Conservation (phyloP, 371 early-diverging fungal genomes). For the Syncephalastrum sp. region DNA sequence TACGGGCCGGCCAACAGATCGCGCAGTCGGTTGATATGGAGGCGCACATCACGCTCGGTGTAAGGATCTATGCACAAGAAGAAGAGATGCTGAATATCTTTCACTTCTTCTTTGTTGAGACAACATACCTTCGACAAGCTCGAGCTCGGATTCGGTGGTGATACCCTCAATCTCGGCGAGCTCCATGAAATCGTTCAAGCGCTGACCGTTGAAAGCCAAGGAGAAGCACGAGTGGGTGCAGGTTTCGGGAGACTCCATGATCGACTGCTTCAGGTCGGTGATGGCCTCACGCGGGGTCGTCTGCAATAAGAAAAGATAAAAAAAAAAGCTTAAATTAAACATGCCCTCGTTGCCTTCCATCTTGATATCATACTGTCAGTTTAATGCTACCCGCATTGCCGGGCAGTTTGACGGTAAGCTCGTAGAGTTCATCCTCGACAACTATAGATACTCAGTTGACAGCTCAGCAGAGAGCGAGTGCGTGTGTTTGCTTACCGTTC, state of each 20-base stretch:
- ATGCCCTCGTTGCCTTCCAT: conserved; percentile 1
- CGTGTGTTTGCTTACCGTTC: conserved; percentile 12
- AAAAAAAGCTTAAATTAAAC: neutral
- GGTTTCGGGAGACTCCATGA: conserved; percentile 85
- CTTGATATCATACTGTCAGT: conserved; percentile 42
- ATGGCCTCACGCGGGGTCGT: conserved; percentile 75
- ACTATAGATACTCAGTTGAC: conserved; percentile 12
- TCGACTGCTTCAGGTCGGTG: conserved; percentile 84
- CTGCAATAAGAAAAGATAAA: conserved; percentile 24
- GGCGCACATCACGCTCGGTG: conserved; percentile 87
- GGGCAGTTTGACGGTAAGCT: conserved; percentile 58
- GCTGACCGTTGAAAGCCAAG: conserved; percentile 67
- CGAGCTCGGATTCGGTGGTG: conserved; percentile 62
- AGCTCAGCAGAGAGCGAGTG: too few species aligned
- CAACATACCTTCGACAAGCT: conserved; percentile 69
- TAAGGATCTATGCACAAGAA: conserved; percentile 58
- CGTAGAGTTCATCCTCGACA: conserved; percentile 56
- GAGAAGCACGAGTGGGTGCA: conserved; percentile 90
- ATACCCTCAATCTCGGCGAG: conserved; percentile 79
- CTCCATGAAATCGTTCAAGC: conserved; percentile 72
- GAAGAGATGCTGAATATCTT: neutral
- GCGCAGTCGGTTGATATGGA: conserved; percentile 85
- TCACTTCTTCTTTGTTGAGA: neutral
- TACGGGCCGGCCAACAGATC: conserved; percentile 82
- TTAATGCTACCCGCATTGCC: conserved; percentile 52